Evolutionary conservation across 805 yeast genomes (phyloP), one percentile per base, ranked within the genome.

Genomic region (Wickerhamomyces subpelliculosus): DNA sequence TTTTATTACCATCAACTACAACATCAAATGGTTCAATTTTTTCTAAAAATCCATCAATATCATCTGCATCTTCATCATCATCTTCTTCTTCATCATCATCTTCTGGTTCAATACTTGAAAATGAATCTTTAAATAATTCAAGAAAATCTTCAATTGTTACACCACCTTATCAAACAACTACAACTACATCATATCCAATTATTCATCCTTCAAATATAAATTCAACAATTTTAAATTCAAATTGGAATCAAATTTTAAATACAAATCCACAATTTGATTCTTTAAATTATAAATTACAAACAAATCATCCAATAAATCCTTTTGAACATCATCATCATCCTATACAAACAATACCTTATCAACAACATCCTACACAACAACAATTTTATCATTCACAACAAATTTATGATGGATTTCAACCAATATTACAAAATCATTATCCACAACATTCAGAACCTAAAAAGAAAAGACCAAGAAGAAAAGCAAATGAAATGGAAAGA

Each of bases 401-500:
- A 8, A 8, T 22, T 22, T 10, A 8, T 22, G 10, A 8, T 10
- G 8, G 10, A 22, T 22, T 8, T 22, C 10, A 10, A 8, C 31
- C 11, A 28, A 16, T 28, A 7, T 9, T 8, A n/a, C 34, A 29
- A 11, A 7, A 10, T 27, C 29, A 27, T 7, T 19, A 27, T 24
- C 27, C 27, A 27, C 29, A 27, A 27, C 13, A 27, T 16, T 10
- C 27, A 8, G 13, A 22, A 27, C 51, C 51, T 38, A 52, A 52
- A 40, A 53, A 51, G 48, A 69, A 69, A 47, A 63, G 82, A 34
- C 75, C 73, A 14, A 62, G 82, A 42, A 62, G 80, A 36, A 70
- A 68, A 40, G 73, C 70, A 35, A 68, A 70, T 38, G 80, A 76
- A 49, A 73, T 76, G 49, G 78, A 72, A 42, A 64, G 82, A 34